Base-by-base conservation (phyloP, 495 filamentous ascomycete genomes). In the Talaromyces wortmannii region DNA sequence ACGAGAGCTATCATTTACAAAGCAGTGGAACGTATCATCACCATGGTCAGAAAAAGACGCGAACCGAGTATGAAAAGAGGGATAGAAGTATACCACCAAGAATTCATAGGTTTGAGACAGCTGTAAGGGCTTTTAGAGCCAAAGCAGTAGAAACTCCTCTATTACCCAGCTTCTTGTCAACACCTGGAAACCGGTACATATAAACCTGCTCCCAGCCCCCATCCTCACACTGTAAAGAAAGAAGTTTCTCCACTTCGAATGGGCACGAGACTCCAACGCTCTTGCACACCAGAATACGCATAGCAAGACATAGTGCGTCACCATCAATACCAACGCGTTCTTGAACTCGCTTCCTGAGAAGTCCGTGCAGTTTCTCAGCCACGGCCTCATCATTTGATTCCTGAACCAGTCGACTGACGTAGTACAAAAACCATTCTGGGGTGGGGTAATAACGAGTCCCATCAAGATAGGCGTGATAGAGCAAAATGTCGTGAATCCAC, bases 201-300 rank as follows among this genome's bases (percentile, higher is more conserved):
- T 8, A 44, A 7, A 15, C 33, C 5, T 45, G 12, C 23, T 57
- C 42, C 62, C 62, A 64, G 1, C 54, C 57, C 23, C 62, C 62
- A 43, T 64, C 62, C 55, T 86, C 86, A 63, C 86, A 66, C 42
- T 95, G 70, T 0, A 83, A 87, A 56, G 92, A 85, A 36, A 81
- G 78, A 64, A 97, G 96, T 66, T 94, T 95, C 45, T 94, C 86
- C 0, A 90, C 90, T 57, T 96, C 91, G 61, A 96, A n/a, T 13
- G 15, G 23, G 23, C 36, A 46, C 33, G 40, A 48, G 0, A 53
- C 56, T 2, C 55, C 59, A 29, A 64, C 6, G 13, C 7, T 17
- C 10, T 54, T 18, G 30, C 62, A 64, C 0, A 50, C 49, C 31
- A 60, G 11, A 13, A 64, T 23, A 4, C 62, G 56, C 59, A 64